Evolutionary conservation across 805 yeast species (phyloP), one percentile per base, ranked within the genome.

Genomic region (Wickerhamiella azymoides): DNA sequence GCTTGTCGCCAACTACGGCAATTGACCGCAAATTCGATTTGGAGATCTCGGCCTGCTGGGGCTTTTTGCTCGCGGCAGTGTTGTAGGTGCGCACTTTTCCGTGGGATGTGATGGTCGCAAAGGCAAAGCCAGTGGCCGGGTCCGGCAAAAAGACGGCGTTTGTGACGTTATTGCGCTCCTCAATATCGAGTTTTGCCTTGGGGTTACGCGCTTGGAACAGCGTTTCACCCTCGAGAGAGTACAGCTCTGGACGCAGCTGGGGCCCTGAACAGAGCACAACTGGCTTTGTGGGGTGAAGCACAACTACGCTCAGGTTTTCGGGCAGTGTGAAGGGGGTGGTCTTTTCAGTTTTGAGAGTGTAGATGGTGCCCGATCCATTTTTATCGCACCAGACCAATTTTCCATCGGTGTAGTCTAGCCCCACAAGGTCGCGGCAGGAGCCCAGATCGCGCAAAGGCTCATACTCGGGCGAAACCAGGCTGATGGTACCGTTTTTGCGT

Each of bases 261-360:
- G 84, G 76, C 25, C 97, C 98, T 30, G 96, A 96, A 55, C 68
- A 74, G 1, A 92, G 94, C 61, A 82, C 76, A 1, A 77, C 60
- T 18, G 60, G 59, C 17, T 66, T 69, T 13, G 60, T 55, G 3
- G 77, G 79, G 54, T 76, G 76, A 27, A 38, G 32, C 8, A 25
- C 46, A 3, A 47, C 52, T 6, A 14, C 33, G n/a, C 25, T 45
- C n/a, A 46, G 48, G 11, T 39, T 51, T 10, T 27, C 32, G 26
- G 43, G 48, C 39, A 39, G 47, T 43, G 7, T 10, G 27, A 46
- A 46, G 18, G 27, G 17, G 25, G 7, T 14, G 16, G 17, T 39
- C 2, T 52, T 47, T 10, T 38, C 46, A 5, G 59, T 55, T 37
- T 57, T 52, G 6, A 64, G 39, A 26, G 61, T 54, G 11, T 59